Evolutionary conservation across 2,329 filamentous ascomycete genomes (phyloP), one percentile per base, ranked within the genome.

Genomic region (Fusarium paranaense): DNA sequence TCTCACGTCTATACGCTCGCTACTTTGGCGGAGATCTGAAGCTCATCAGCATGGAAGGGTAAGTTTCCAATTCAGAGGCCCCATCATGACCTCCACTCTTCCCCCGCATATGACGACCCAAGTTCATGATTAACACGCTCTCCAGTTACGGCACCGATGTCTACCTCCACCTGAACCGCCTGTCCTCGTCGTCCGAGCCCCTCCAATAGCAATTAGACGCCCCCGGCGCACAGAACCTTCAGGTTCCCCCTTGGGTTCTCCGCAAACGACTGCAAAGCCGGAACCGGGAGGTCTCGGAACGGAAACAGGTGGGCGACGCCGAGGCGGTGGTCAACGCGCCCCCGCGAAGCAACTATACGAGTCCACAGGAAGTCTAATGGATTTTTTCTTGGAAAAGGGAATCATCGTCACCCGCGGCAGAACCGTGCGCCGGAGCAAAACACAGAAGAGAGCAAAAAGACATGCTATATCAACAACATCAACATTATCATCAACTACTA

Each of bases 41-140:
- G 85, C 85, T 99, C 82, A 99, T 99, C 80, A 98, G 95, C 82
- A 99, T 99, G 97, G 97, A 99, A 87, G 97, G 97, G 94, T 98
- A 87, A 88, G 93, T 82, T 64, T 52, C 20, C 63, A 56, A 35
- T 50, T 52, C 60, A 4, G 38, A 42, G 30, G 18, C 30, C 58
- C 18, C 35, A 57, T 30, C 27, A 27, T 54, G 30, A 45, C 59
- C 50, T 18, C 42, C 13, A 32, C 11, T 9, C 14, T 38, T 47
- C 35, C 27, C 47, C 20, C 25, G 40, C 62, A 35, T 37, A 60
- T 32, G 18, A 38, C 11, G 38, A 56, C 35, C 13, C 32, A 62
- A 64, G 52, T 72, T 62, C 64, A 38, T 60, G 33, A 64, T 68
- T 78, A 66, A 76, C 68, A 30, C n/a, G 57, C 20, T 42, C 42